phyloP scores from a whole-genome alignment of 73 alveolate species.

The Symbiodinium natans region DNA sequence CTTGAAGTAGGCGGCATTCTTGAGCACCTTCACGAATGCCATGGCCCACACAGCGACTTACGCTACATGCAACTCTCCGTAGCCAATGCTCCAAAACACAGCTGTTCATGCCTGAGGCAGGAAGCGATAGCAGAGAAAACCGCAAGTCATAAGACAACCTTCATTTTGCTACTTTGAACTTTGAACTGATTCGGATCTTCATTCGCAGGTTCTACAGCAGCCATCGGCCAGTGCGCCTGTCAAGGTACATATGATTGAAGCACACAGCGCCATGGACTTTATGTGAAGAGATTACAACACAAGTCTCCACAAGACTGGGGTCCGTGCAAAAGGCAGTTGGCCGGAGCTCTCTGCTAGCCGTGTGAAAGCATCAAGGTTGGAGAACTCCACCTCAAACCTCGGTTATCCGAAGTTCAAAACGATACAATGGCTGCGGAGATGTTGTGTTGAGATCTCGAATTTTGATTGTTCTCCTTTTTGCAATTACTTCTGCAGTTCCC shows the following conservation, averaged over 20 bases:
- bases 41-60: slow-evolving; percentile 94
- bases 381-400: background rate
- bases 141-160: no score
- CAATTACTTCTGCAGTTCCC: no score
- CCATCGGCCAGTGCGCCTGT: background rate
- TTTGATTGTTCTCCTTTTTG: no score
- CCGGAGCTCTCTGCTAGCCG: background rate
- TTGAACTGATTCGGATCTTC: background rate
- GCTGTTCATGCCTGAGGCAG: no score
- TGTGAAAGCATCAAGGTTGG: background rate
- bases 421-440: no score
- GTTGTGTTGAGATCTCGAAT: no score
- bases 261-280: no score
- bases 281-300: no score
- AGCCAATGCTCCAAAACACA: background rate
- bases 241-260: no score
- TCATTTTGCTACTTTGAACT: no score
- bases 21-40: slow-evolving; percentile 99
- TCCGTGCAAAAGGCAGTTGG: background rate
- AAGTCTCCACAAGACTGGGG: background rate
- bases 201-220: background rate
- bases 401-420: background rate
- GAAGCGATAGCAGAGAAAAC: no score
- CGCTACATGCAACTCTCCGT: slow-evolving; percentile 15
- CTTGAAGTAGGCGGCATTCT: slow-evolving; percentile 99